Conservation (phyloP, 768 basidiomycete species). For the Leccinum arenicola region DNA sequence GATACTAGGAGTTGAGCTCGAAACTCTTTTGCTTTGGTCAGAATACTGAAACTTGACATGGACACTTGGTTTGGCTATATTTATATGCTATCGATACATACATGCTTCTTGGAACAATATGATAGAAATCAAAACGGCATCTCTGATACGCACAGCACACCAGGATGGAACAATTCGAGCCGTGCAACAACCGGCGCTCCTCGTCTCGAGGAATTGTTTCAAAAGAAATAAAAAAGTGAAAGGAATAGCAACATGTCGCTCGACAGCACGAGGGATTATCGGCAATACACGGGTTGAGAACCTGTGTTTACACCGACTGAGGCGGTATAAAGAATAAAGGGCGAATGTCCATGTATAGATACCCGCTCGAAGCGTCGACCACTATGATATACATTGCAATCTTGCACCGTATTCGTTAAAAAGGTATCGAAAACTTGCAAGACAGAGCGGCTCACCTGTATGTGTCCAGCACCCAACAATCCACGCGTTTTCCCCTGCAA, state of each 20-base stretch:
- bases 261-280: conserved; percentile 15
- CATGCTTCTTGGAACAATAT: not conserved
- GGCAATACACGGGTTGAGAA: conserved; percentile 1
- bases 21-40: not conserved
- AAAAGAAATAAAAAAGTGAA: not conserved
- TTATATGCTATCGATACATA: conserved; percentile 16
- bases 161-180: not conserved
- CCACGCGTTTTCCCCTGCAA: not conserved
- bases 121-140: conserved; percentile 4
- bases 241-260: conserved; percentile 12
- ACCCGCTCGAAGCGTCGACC: not conserved
- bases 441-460: not conserved
- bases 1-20: not conserved
- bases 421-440: not conserved
- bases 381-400: not conserved
- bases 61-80: not conserved
- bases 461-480: conserved; percentile 2
- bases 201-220: not conserved
- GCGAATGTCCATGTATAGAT: conserved; percentile 3
- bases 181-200: not conserved
- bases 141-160: conserved; percentile 19
- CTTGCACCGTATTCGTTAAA: not conserved
- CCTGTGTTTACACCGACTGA: conserved; percentile 8
- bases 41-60: not conserved
- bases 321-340: conserved; percentile 1